Conservation (phyloP, 495 filamentous ascomycete genomes). For the Platismatia glauca region DNA sequence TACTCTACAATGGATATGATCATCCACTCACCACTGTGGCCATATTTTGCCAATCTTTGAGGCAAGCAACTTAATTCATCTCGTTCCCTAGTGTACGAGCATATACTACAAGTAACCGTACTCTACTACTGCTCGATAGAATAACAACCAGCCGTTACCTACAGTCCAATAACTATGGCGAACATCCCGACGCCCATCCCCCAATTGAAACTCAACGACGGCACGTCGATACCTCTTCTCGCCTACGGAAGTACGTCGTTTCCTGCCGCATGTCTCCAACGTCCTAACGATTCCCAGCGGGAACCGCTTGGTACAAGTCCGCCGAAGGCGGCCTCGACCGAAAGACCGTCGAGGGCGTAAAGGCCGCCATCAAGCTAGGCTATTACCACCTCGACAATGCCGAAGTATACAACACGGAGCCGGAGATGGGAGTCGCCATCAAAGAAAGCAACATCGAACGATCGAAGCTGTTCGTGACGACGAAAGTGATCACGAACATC, state of each 20-base stretch:
- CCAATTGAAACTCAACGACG: slow-evolving; percentile 59
- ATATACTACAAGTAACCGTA: no score
- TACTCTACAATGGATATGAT: no score
- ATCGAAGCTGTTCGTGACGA: slow-evolving; percentile 65
- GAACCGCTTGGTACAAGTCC: slow-evolving; percentile 52
- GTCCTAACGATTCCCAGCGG: slow-evolving; percentile 24
- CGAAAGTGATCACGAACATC: slow-evolving; percentile 57
- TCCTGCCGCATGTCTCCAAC: not conserved
- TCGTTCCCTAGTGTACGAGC: no score
- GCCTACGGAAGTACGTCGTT: slow-evolving; percentile 51
- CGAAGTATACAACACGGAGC: slow-evolving; percentile 77
- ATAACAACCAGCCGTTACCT: no score
- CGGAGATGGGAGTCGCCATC: slow-evolving; percentile 66
- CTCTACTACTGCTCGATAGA: no score
- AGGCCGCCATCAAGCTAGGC: slow-evolving; percentile 59
- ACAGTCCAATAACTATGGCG: slow-evolving; percentile 17
- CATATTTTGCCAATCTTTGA: no score
- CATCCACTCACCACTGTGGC: no score
- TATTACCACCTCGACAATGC: slow-evolving; percentile 75
- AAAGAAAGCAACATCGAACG: slow-evolving; percentile 55
- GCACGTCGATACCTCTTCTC: slow-evolving; percentile 62
- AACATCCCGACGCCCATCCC: slow-evolving; percentile 33
- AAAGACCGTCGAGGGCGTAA: slow-evolving; percentile 48
- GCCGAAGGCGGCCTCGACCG: slow-evolving; percentile 37
- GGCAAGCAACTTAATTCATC: no score